These are phyloP conservation scores for Macrolepiota albuminosa DNA, from an alignment of 768 basidiomycete genomes.

Conservation along the genomic window DNA sequence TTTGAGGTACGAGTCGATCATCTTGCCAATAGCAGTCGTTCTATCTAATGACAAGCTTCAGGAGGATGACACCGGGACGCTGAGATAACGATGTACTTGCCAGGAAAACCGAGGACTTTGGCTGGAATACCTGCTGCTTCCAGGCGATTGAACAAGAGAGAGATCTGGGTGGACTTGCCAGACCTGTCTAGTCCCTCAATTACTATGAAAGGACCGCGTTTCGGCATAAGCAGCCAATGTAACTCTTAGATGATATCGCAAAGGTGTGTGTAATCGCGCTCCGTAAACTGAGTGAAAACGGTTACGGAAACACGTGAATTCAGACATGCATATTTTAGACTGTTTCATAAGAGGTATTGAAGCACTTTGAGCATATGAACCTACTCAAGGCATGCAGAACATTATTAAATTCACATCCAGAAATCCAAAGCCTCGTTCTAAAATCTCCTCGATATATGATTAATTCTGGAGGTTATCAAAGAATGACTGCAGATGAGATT, in stretches of 20 bases:
- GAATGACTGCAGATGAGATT: too few relatives aligned
- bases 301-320: background rate
- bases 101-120: constrained; percentile 82
- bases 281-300: background rate
- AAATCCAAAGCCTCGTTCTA: too few relatives aligned
- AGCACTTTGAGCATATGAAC: background rate
- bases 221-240: constrained; percentile 11
- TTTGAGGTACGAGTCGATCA: constrained; percentile 90
- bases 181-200: constrained; percentile 95
- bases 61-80: background rate
- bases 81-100: constrained; percentile 35
- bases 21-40: constrained; percentile 83
- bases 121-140: constrained; percentile 40
- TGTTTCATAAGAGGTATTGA: background rate
- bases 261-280: background rate
- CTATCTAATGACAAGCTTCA: constrained; percentile 52
- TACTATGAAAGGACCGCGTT: constrained; percentile 81
- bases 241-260: too few relatives aligned
- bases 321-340: too few relatives aligned
- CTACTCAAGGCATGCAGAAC: background rate
- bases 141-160: constrained; percentile 52
- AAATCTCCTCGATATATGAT: too few relatives aligned
- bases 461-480: too few relatives aligned
- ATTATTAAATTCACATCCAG: too few relatives aligned
- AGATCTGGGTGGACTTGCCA: constrained; percentile 89